Evolutionary conservation across 1,284 basidiomycete genomes (phyloP).

Genomic region (Ceratobasidium sp.): DNA sequence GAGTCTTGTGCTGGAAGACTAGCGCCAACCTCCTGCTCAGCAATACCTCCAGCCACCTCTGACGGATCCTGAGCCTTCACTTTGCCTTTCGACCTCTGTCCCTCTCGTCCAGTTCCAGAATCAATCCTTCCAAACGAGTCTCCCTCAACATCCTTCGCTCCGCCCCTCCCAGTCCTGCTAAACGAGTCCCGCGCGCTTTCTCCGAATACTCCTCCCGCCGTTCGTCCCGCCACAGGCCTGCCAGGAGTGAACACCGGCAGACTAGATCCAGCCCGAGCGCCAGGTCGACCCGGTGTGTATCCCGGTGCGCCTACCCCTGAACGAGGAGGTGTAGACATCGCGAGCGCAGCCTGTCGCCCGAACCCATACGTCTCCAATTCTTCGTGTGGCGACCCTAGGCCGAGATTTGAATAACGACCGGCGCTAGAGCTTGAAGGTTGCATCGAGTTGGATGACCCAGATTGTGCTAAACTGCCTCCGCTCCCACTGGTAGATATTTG

Average conservation of each 20-base stretch:
- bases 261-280: neutral
- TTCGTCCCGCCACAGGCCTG: neutral
- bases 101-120: neutral
- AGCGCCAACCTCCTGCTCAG: neutral
- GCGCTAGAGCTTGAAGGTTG: neutral
- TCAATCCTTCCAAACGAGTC: neutral
- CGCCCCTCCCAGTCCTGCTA: slow-evolving; percentile 16
- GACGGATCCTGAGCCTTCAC: neutral
- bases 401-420: neutral
- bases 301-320: neutral
- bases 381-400: neutral
- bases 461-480: neutral
- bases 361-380: slow-evolving; percentile 18
- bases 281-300: slow-evolving; percentile 2
- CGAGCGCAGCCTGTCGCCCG: slow-evolving; percentile 27
- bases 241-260: neutral
- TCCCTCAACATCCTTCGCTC: neutral
- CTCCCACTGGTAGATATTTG: neutral
- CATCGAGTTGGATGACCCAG: slow-evolving; percentile 1
- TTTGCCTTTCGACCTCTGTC: neutral
- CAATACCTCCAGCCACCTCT: neutral
- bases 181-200: slow-evolving; percentile 16
- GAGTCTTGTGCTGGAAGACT: neutral
- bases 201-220: slow-evolving; percentile 19
- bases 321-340: neutral